Evolutionary conservation across 805 yeast species (phyloP), one percentile per base, ranked within the genome.

Genomic region (Metahyphopichia silvanorum): DNA sequence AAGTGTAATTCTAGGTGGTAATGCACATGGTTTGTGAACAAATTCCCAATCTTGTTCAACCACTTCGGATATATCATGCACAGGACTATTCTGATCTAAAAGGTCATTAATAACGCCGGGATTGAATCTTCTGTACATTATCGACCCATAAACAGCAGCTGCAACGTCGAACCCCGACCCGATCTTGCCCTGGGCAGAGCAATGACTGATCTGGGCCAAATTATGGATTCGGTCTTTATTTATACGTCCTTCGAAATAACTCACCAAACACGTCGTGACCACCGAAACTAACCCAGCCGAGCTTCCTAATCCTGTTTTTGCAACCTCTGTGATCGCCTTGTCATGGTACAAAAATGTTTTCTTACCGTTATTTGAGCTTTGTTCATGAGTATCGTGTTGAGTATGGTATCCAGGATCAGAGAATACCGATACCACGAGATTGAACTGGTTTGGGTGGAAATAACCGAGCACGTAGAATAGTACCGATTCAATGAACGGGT

Each of bases 91-190:
- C 9, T 44, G 39, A 19, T 60, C 65, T 14, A 58, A 53, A 22
- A 75, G 50, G 18, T 44, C 50, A 21, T 59, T 60, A 30, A 77
- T 74, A 21, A 76, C 38, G 5, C 45, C 55, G 0, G 95, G 86
- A 3, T 69, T 62, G 49, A 93, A 93, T 39, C 98, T 67, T 27
- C 76, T 70, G 57, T 93, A 93, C 5, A 79, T 70, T 28, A 89
- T 82, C 0, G 96, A 84, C 2, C 98, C 98, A 57, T 72, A 91
- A 0, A 86, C 82, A 0, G 98, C 98, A 16, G 97, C 82, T 0
- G 96, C 98, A 25, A 93, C 95, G 53, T 93, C 98, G 57, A 93
- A 93, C 0, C 98, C 98, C 3, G 96, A 87, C 0, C 98, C 98
- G 16, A 93, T 80, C 57, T 93, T 93, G 20, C 86, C 86, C 56